Conservation (phyloP, 306 rosid genomes). For the Trichosanthes cucumerina region DNA sequence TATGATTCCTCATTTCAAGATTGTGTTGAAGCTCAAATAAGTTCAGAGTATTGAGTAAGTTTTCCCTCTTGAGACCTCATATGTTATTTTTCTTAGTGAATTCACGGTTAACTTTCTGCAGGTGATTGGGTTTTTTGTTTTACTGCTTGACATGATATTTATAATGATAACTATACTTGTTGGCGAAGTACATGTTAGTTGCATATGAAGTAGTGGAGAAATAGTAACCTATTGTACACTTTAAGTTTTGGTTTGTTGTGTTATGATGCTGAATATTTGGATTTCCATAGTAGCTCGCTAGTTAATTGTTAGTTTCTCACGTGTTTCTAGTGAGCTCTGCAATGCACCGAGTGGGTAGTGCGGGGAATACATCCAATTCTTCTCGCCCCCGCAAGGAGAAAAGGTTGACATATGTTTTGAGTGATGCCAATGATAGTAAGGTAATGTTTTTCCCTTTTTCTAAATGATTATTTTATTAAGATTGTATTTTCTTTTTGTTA, state of each 20-base stretch:
- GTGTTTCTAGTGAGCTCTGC: constrained; percentile 36
- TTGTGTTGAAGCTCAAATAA: background rate
- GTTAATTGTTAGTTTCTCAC: background rate
- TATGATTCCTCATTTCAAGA: background rate
- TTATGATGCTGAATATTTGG: background rate
- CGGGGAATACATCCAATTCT: constrained; percentile 77
- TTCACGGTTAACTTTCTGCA: background rate
- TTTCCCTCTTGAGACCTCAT: background rate
- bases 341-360: constrained; percentile 99
- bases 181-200: background rate
- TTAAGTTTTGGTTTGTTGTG: background rate
- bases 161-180: background rate
- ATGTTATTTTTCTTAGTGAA: background rate
- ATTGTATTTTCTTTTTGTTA: background rate
- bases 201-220: background rate
- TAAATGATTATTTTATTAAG: background rate
- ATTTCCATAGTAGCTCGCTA: background rate
- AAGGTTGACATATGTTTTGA: constrained; percentile 82
- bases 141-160: background rate
- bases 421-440: constrained; percentile 71
- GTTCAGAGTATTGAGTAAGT: background rate
- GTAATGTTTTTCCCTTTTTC: constrained; percentile 20
- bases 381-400: constrained; percentile 92
- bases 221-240: background rate
- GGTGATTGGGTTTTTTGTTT: background rate